Base-by-base conservation (phyloP, 257 asterid genomes). In the Ocimum tenuiflorum region DNA sequence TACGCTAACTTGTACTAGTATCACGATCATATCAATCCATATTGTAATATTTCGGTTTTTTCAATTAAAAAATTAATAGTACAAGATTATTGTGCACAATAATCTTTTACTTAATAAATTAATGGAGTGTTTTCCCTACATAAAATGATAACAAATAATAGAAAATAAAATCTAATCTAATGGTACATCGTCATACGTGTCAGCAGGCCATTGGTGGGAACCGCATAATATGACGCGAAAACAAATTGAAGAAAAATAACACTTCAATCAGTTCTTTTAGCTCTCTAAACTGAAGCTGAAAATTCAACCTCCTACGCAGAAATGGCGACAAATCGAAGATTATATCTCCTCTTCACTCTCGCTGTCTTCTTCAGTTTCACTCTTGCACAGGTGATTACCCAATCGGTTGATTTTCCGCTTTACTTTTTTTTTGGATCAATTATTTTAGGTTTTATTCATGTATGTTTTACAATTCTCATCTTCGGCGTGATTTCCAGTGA, bases 331-430 rank as follows among this genome's bases (percentile, higher is more conserved):
- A 53, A 31, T 17, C 42, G 12, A 46, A 63, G 60, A 61, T 57
- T 67, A 20, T 18, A 73, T 8, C 60, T 75, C 50, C 64, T 80
- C 47, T 55, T 72, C 71, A 47, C 63, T 50, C 48, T 84, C 12
- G 31, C 71, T 6, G 59, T 86, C 69, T 27, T 82, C 65, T 77
- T 82, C 69, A 43, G 77, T 66, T 71, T 69, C 38, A 71, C 70
- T 27, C 35, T 79, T 61, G 50, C 63, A 62, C 85, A 84, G 95
- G 95, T 86, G 46, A 6, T 54, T 17, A 27, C 13, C 69, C 70
- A 38, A 17, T 38, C 48, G 19, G 10, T 14, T 41, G 22, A 2
- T 53, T 54, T 13, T 39, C 60, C 23, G n/a, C 29, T 43, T 35
- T n/a, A 6, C 20, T 8, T 2, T 24, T 0, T 24, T 3, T 9